Conservation (phyloP, 352 stramenopile genomes). For the Thalassiosira livingstoniorum region DNA sequence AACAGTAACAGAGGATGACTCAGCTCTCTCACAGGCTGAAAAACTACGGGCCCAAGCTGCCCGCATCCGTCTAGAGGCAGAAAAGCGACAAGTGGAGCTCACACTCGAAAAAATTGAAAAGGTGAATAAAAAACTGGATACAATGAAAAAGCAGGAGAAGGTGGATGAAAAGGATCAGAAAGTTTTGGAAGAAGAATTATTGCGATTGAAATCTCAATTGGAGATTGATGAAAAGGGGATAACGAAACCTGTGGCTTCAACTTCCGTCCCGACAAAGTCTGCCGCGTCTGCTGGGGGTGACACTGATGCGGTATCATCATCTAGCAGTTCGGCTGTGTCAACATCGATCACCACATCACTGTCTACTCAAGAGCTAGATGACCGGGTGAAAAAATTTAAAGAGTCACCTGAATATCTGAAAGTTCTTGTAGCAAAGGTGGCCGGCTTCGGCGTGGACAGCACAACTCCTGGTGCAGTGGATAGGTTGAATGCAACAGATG, state of each 20-base stretch:
- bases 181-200: constrained; percentile 43
- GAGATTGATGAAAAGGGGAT: constrained; percentile 36
- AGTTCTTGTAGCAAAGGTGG: constrained; percentile 54
- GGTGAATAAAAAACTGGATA: constrained; percentile 62
- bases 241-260: constrained; percentile 22
- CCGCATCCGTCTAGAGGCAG: constrained; percentile 72
- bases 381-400: constrained; percentile 46
- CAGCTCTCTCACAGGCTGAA: constrained; percentile 41
- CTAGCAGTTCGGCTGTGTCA: too few species aligned
- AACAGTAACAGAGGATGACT: constrained; percentile 5
- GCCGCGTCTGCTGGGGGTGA: too few species aligned
- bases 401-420: constrained; percentile 56
- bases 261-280: too few species aligned
- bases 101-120: constrained; percentile 79
- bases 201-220: constrained; percentile 43
- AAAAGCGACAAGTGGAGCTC: constrained; percentile 69
- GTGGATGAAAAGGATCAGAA: constrained; percentile 53
- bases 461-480: constrained; percentile 13
- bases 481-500: constrained; percentile 57
- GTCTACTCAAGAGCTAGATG: constrained; percentile 36
- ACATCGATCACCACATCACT: constrained; percentile 7
- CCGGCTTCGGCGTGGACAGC: constrained; percentile 48
- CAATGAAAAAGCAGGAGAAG: constrained; percentile 36
- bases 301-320: constrained; percentile 14
- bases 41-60: constrained; percentile 61